Percentiles rank a stretch among this genome's conserved stretches.
phyloP scores from a whole-genome alignment of 768 basidiomycete genomes.

The Naganishia antarctica region DNA sequence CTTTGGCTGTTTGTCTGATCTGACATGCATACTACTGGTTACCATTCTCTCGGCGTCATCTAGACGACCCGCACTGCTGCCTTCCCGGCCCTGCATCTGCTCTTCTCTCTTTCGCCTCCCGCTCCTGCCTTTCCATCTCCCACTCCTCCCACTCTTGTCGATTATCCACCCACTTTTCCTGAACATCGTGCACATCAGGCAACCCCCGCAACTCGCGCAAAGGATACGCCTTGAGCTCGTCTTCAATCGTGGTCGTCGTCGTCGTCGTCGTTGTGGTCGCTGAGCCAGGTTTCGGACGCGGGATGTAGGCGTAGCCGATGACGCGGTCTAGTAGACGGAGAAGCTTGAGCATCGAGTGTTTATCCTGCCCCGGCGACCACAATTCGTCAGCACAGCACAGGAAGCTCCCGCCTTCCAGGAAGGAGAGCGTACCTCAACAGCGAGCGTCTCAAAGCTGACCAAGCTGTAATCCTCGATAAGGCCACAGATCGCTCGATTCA shows the following conservation, averaged over 20 bases:
- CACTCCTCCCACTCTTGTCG: constrained; percentile 74
- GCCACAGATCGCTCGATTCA: constrained; percentile 86
- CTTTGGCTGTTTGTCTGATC: too few relatives aligned
- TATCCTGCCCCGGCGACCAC: constrained; percentile 64
- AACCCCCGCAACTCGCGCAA: constrained; percentile 37
- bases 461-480: constrained; percentile 89
- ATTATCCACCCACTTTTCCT: constrained; percentile 90
- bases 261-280: neutral
- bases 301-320: constrained; percentile 84
- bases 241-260: constrained; percentile 50
- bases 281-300: constrained; percentile 52
- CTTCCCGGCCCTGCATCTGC: constrained; percentile 30
- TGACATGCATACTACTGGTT: too few relatives aligned
- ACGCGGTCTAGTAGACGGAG: constrained; percentile 80
- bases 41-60: too few relatives aligned
- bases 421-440: constrained; percentile 72
- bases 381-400: neutral
- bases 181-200: constrained; percentile 63
- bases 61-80: too few relatives aligned
- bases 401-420: neutral
- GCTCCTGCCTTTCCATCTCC: constrained; percentile 67
- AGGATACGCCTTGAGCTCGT: constrained; percentile 29
- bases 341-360: constrained; percentile 86
- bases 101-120: constrained; percentile 57
- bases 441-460: constrained; percentile 93